These are phyloP conservation scores for Yarrowia osloensis DNA, from an alignment of 805 yeast genomes.

Conservation along the genomic window DNA sequence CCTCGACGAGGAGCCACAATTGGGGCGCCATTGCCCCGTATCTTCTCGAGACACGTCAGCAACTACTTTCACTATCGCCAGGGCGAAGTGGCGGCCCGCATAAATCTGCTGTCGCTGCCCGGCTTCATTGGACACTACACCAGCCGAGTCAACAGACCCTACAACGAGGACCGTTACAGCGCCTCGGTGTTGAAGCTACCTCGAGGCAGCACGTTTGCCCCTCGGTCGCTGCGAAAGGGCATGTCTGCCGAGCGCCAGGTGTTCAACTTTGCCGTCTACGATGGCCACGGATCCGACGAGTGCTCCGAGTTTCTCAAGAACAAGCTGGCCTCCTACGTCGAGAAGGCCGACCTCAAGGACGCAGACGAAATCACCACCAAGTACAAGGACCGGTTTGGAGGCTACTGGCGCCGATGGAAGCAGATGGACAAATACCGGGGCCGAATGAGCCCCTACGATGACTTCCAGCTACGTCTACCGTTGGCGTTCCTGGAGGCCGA, in stretches of 20 bases:
- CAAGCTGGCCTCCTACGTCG: slow-evolving; percentile 58
- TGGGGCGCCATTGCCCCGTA: slow-evolving; percentile 29
- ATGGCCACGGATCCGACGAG: slow-evolving; percentile 91
- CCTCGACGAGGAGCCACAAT: slow-evolving; percentile 29
- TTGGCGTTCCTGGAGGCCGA: slow-evolving; percentile 68
- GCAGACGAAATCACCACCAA: slow-evolving; percentile 51
- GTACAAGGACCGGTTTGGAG: slow-evolving; percentile 65
- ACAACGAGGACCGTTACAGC: slow-evolving; percentile 79
- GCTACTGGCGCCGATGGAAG: slow-evolving; percentile 83
- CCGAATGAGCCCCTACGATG: slow-evolving; percentile 48
- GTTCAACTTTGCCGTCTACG: slow-evolving; percentile 77
- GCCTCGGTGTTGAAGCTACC: slow-evolving; percentile 62
- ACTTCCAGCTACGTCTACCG: slow-evolving; percentile 61
- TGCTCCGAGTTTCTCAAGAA: slow-evolving; percentile 64
- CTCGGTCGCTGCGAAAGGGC: slow-evolving; percentile 33
- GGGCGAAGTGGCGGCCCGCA: slow-evolving; percentile 44
- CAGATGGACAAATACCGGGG: slow-evolving; percentile 46
- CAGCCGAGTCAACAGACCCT: slow-evolving; percentile 70
- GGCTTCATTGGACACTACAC: slow-evolving; percentile 76
- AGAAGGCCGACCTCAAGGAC: slow-evolving; percentile 44
- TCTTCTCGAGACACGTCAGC: slow-evolving; percentile 23
- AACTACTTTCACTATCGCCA: slow-evolving; percentile 29
- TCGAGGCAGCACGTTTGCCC: slow-evolving; percentile 37
- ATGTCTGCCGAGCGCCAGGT: slow-evolving; percentile 43
- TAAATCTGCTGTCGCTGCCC: slow-evolving; percentile 65